Conservation (phyloP, 495 filamentous ascomycete genomes). For the Xylaria nigripes region DNA sequence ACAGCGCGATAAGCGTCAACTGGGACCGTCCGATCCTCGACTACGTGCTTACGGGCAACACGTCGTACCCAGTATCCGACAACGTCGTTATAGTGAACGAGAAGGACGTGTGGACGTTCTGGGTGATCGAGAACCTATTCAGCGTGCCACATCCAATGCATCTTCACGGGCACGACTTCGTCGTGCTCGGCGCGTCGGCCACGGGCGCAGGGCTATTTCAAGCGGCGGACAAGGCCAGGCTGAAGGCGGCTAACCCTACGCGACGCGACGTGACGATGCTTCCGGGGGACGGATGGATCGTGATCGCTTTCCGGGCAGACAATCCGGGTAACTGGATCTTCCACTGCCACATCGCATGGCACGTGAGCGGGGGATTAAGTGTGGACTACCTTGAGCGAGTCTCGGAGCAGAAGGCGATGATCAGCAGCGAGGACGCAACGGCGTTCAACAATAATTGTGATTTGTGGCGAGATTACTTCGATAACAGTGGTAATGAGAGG, state of each 20-base stretch:
- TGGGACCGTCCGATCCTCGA: slow-evolving; percentile 36
- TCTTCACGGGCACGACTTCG: slow-evolving; percentile 54
- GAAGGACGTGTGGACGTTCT: slow-evolving; percentile 42
- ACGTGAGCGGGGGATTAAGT: slow-evolving; percentile 36
- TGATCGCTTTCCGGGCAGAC: slow-evolving; percentile 46
- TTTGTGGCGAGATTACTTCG: slow-evolving; percentile 15
- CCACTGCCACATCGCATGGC: slow-evolving; percentile 48
- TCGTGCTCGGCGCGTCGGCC: slow-evolving; percentile 42
- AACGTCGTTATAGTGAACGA: slow-evolving; percentile 32
- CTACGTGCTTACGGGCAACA: slow-evolving; percentile 30
- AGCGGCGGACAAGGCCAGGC: slow-evolving; percentile 12
- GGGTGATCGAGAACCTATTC: slow-evolving; percentile 48
- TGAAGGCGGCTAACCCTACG: slow-evolving; percentile 39
- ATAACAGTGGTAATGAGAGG: background rate
- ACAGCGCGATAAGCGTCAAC: slow-evolving; percentile 31
- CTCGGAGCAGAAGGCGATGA: slow-evolving; percentile 6
- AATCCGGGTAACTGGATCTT: slow-evolving; percentile 50
- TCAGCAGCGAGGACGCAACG: background rate
- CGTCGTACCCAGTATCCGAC: slow-evolving; percentile 27
- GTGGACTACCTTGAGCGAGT: slow-evolving; percentile 39
- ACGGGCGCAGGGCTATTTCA: slow-evolving; percentile 31
- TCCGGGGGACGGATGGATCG: slow-evolving; percentile 38
- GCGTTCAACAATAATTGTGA: slow-evolving; percentile 12
- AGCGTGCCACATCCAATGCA: slow-evolving; percentile 41
- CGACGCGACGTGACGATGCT: slow-evolving; percentile 55